Conservation (phyloP, 495 filamentous ascomycete genomes). For the Aspergillus sclerotiicarbonarius region DNA sequence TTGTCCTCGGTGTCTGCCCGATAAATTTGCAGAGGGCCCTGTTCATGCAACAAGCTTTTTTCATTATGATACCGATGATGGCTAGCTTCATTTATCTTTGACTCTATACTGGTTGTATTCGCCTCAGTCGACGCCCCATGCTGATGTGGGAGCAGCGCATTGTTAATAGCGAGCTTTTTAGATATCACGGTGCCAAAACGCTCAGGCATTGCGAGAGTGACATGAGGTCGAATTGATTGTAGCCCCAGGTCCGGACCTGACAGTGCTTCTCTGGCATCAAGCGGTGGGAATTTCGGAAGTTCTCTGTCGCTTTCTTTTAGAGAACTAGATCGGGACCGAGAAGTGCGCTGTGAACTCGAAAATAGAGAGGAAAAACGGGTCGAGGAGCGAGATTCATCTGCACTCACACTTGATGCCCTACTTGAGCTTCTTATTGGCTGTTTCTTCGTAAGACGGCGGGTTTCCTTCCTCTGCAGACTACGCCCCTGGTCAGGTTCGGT, state of each 20-base stretch:
- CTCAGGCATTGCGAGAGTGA: slow-evolving; percentile 31
- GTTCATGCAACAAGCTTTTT: neutral
- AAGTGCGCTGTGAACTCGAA: slow-evolving; percentile 31
- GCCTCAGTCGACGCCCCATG: slow-evolving; percentile 17
- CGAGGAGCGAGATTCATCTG: slow-evolving; percentile 28
- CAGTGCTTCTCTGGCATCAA: neutral
- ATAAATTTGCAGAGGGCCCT: neutral
- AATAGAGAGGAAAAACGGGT: slow-evolving; percentile 33
- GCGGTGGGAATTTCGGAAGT: slow-evolving; percentile 7
- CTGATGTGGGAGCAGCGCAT: slow-evolving; percentile 24
- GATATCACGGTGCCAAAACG: slow-evolving; percentile 36
- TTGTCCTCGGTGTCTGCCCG: neutral
- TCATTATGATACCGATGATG: neutral
- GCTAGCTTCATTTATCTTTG: neutral
- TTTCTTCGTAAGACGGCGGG: slow-evolving; percentile 40
- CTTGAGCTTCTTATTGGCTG: slow-evolving; percentile 32
- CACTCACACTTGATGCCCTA: slow-evolving; percentile 34
- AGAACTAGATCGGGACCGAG: slow-evolving; percentile 33
- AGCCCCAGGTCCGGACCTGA: slow-evolving; percentile 1
- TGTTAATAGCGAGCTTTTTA: slow-evolving; percentile 29
- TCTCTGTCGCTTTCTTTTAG: slow-evolving; percentile 20
- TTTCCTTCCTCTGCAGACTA: slow-evolving; percentile 21
- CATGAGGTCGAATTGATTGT: slow-evolving; percentile 18
- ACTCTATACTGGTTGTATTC: slow-evolving; percentile 11
- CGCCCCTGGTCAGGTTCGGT: slow-evolving; percentile 15